Base-by-base conservation (phyloP, 2,329 filamentous ascomycete genomes). In the Gaeumannomyces tritici region DNA sequence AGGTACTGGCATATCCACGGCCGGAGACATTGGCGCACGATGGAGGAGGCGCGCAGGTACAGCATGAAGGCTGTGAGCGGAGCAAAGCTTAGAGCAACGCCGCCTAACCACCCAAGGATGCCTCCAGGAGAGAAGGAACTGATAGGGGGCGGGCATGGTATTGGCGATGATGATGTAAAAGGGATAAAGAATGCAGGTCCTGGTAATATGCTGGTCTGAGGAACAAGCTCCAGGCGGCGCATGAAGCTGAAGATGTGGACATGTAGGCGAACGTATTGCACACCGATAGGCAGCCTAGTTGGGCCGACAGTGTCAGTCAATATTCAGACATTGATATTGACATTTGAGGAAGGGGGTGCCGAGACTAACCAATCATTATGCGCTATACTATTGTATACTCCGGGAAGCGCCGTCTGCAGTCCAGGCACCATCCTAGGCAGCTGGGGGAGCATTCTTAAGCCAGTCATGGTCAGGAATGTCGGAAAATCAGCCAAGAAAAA, bases 211-310 rank as follows among this genome's bases (percentile, higher is more conserved):
- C 71, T 72, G 15, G 66, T 73, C 15, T 72, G 69, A 0, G 80
- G 71, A 56, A 80, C 71, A 18, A 86, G 70, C 8, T 79, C 79
- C 9, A 82, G 71, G 59, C 80, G 75, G 65, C 85, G 83, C 57
- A 85, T 71, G 27, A 79, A 78, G n/a, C 78, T 73, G 65, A 78
- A 83, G 5, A 83, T 69, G 61, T 83, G 79, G 1, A 85, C 67
- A 65, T 85, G 82, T 11, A 79, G 73, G 51, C 75, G 74, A 4
- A 82, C 57, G 64, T 83, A 73, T 58, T 62, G 29, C 35, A 67
- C n/a, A 62, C 59, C 57, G 33, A 66, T 33, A 61, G 62, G 57
- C 61, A 33, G 59, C 68, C 68, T 64, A 29, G 18, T 56, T 27
- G 51, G 21, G 27, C 54, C 47, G 31, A 35, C 27, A 24, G 28